These are phyloP conservation scores for Microcos paniculata DNA, from an alignment of 345 rosid genomes.

Conservation along the genomic window DNA sequence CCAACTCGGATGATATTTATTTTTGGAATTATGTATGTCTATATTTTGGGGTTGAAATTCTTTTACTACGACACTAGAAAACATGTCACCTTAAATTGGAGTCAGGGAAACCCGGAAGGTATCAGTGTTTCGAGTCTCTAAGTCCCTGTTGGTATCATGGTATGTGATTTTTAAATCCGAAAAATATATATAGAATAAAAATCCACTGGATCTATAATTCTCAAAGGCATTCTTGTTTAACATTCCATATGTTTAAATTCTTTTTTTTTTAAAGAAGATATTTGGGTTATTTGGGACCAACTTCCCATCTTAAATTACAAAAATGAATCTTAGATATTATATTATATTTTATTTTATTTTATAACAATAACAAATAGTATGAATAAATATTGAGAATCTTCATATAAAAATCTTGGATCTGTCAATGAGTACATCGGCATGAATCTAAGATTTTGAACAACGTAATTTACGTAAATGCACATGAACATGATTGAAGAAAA, in stretches of 20 bases:
- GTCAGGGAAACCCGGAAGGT: too few relatives aligned
- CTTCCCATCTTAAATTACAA: background rate
- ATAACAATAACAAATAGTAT: background rate
- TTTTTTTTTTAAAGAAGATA: too few relatives aligned
- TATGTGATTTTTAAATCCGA: too few relatives aligned
- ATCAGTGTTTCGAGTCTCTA: too few relatives aligned
- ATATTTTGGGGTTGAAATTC: background rate
- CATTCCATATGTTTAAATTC: too few relatives aligned
- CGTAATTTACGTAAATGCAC: constrained; percentile 6
- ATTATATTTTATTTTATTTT: background rate
- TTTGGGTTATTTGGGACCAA: background rate
- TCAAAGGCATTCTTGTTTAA: too few relatives aligned
- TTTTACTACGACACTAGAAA: background rate
- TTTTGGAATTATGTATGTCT: background rate
- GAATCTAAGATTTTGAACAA: background rate
- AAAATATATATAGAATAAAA: too few relatives aligned
- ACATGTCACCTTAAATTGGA: background rate
- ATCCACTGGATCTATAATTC: too few relatives aligned
- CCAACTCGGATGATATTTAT: background rate
- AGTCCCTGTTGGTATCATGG: too few relatives aligned
- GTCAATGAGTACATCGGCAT: background rate
- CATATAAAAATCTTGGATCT: constrained; percentile 30
- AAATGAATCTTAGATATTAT: background rate
- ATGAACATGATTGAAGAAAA: background rate
- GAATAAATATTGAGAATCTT: background rate